Conservation (phyloP, 2,329 filamentous ascomycete genomes). For the Metarhizium rileyi region DNA sequence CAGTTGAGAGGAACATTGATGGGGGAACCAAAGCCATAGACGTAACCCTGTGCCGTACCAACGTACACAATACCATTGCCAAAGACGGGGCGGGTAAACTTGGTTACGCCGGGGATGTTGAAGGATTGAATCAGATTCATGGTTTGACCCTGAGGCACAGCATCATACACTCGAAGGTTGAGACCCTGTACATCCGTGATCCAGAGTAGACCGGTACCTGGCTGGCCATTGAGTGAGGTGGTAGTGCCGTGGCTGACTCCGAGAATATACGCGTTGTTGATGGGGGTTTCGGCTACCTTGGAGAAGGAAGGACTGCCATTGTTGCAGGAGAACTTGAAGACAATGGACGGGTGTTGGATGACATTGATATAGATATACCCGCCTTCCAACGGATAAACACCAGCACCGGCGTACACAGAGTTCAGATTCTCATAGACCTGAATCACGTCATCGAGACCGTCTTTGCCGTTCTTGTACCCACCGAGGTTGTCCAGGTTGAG, state of each 20-base stretch:
- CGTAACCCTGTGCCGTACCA: slow-evolving; percentile 38
- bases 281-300: slow-evolving; percentile 39
- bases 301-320: slow-evolving; percentile 42
- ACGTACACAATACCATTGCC: slow-evolving; percentile 46
- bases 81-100: slow-evolving; percentile 49
- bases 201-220: slow-evolving; percentile 48
- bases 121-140: slow-evolving; percentile 41
- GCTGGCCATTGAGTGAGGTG: slow-evolving; percentile 42
- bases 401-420: slow-evolving; percentile 36
- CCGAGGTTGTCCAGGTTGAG: slow-evolving; percentile 31
- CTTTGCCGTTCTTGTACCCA: slow-evolving; percentile 27
- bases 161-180: slow-evolving; percentile 42
- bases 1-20: slow-evolving; percentile 45
- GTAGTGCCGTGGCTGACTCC: slow-evolving; percentile 48
- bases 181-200: slow-evolving; percentile 43
- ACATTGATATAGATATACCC: slow-evolving; percentile 41
- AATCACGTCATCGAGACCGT: slow-evolving; percentile 31
- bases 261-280: slow-evolving; percentile 40
- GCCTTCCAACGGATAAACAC: slow-evolving; percentile 38
- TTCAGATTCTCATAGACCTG: slow-evolving; percentile 34
- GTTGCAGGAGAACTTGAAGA: slow-evolving; percentile 48
- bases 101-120: slow-evolving; percentile 39
- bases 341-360: slow-evolving; percentile 43
- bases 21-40: slow-evolving; percentile 47
- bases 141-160: slow-evolving; percentile 35